Evolutionary conservation across 257 asterid genomes (phyloP).

Genomic region (Solanum habrochaites): DNA sequence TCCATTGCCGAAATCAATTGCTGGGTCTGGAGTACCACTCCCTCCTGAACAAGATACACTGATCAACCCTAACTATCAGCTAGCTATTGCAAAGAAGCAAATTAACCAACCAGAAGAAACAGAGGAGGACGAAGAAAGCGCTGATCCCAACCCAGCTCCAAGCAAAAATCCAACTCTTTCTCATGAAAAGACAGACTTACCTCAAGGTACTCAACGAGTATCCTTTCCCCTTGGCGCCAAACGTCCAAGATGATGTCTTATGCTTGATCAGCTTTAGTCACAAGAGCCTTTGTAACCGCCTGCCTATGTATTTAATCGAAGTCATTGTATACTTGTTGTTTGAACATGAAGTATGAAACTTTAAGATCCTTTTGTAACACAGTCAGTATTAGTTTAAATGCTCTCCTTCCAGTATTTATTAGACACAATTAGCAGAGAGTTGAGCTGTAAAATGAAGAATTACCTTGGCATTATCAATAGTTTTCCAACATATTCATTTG

Average conservation of each 20-base stretch:
- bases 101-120: conserved; percentile 52
- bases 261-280: neutral
- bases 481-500: neutral
- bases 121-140: conserved; percentile 64
- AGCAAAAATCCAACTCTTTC: conserved; percentile 13
- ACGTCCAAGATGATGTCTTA: conserved; percentile 27
- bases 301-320: neutral
- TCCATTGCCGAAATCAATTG: conserved; percentile 57
- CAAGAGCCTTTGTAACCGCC: neutral
- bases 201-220: conserved; percentile 64
- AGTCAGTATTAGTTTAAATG: neutral
- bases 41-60: conserved; percentile 79
- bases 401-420: neutral
- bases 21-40: conserved; percentile 50
- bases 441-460: neutral
- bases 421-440: neutral
- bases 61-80: conserved; percentile 84
- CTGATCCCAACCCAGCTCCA: conserved; percentile 24
- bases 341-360: neutral
- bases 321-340: neutral
- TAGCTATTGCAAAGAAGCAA: conserved; percentile 47
- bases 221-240: conserved; percentile 64
- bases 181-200: conserved; percentile 35
- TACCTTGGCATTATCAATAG: neutral
- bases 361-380: neutral